A percentile compares a stretch with the other conserved stretches of the same genome.
These are phyloP conservation scores for Capillidium rhysosporum DNA, from an alignment of 371 early-diverging fungal species.

Conservation along the genomic window DNA sequence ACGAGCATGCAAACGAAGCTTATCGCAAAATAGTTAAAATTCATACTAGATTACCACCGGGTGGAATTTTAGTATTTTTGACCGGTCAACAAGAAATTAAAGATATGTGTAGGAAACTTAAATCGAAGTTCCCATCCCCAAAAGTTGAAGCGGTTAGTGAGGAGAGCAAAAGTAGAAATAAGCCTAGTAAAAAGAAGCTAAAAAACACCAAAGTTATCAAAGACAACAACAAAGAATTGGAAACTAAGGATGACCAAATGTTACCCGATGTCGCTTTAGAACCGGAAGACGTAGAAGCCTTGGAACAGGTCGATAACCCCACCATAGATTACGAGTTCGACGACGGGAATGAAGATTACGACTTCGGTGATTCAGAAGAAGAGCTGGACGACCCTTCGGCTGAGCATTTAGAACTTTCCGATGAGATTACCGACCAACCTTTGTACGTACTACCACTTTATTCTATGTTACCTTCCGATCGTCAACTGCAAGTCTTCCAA, in stretches of 20 bases:
- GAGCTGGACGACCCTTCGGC: conserved; percentile 16
- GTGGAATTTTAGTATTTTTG: conserved; percentile 68
- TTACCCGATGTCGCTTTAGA: conserved; percentile 15
- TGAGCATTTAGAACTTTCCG: conserved; percentile 1
- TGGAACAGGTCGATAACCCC: conserved; percentile 13
- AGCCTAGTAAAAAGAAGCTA: not conserved
- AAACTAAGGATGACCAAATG: not conserved
- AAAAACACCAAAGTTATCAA: not conserved
- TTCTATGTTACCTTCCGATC: conserved; percentile 71
- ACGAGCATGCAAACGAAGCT: conserved; percentile 26
- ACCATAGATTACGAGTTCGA: conserved; percentile 26
- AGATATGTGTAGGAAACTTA: not conserved
- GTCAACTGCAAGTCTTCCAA: conserved; percentile 77
- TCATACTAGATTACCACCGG: conserved; percentile 70
- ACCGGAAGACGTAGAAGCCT: conserved; percentile 16
- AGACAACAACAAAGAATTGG: conserved; percentile 7
- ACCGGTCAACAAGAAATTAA: conserved; percentile 28
- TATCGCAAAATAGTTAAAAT: conserved; percentile 78
- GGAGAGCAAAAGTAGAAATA: too few species aligned
- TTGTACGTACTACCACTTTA: conserved; percentile 82
- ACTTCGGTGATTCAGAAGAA: conserved; percentile 13
- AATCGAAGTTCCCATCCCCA: not conserved
- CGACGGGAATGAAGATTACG: conserved; percentile 33
- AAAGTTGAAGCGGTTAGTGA: too few species aligned
- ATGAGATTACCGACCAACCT: conserved; percentile 14